Conservation (phyloP, 805 yeast genomes). For the Maudiozyma saulgeensis region DNA sequence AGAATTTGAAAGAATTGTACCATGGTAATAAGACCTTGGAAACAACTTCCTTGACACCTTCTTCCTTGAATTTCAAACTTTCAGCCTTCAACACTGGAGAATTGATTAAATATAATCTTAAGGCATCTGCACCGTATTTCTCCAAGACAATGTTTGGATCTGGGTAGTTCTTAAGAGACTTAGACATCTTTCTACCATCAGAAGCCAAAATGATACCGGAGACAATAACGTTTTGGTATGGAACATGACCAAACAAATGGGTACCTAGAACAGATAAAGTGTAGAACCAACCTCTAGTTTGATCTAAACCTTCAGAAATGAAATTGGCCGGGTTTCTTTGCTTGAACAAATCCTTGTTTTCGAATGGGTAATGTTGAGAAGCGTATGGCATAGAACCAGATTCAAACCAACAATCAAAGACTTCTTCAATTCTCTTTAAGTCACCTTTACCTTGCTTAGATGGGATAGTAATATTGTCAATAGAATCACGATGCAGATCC, state of each 20-base stretch:
- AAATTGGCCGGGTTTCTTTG: constrained; percentile 91
- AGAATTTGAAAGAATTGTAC: constrained; percentile 96
- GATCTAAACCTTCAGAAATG: constrained; percentile 97
- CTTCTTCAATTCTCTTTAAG: constrained; percentile 89
- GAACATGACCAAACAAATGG: constrained; percentile 84
- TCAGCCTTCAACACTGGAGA: constrained; percentile 97
- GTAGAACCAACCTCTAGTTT: constrained; percentile 99
- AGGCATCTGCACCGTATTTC: constrained; percentile 95
- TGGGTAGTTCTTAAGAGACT: constrained; percentile 95
- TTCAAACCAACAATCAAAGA: constrained; percentile 99
- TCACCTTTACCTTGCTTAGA: constrained; percentile 81
- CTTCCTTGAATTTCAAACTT: constrained; percentile 93
- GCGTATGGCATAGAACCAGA: constrained; percentile 99
- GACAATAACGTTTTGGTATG: constrained; percentile 91
- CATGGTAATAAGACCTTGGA: constrained; percentile 94
- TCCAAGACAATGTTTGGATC: constrained; percentile 78
- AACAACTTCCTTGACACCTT: constrained; percentile 96
- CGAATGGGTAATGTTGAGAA: constrained; percentile 93
- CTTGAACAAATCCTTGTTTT: constrained; percentile 59
- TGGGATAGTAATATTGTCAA: constrained; percentile 89
- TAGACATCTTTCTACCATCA: constrained; percentile 99
- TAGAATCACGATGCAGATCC: constrained; percentile 88
- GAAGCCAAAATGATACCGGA: constrained; percentile 94
- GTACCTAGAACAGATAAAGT: constrained; percentile 93
- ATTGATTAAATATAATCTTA: constrained; percentile 89